Evolutionary conservation across 495 filamentous ascomycete species (phyloP).

Genomic region (Penicillium roqueforti): DNA sequence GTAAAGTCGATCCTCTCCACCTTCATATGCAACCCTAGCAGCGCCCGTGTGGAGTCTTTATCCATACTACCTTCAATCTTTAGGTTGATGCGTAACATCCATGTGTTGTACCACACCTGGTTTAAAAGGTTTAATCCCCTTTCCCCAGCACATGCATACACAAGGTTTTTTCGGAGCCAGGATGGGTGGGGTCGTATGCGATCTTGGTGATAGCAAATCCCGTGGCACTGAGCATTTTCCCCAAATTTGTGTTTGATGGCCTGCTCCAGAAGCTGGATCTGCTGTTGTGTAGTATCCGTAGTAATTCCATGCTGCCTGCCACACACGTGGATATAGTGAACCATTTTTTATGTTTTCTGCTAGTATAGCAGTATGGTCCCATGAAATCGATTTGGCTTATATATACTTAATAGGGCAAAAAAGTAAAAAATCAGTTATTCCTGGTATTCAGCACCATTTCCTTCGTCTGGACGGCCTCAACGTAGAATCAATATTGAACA

Average conservation of each 20-base stretch:
- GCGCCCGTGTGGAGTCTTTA: not conserved
- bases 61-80: not conserved
- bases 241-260: not conserved
- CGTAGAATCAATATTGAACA: too few species aligned
- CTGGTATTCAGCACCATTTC: too few species aligned
- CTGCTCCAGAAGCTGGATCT: not conserved
- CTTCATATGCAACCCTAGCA: constrained; percentile 1
- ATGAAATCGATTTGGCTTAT: not conserved
- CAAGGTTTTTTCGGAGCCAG: not conserved
- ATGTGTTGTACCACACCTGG: not conserved
- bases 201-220: not conserved
- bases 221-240: not conserved
- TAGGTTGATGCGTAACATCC: not conserved
- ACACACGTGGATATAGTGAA: not conserved
- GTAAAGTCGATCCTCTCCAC: constrained; percentile 1
- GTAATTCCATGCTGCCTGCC: not conserved
- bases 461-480: too few species aligned
- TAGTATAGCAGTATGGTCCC: not conserved
- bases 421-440: too few species aligned
- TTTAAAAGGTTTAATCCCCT: not conserved
- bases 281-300: not conserved
- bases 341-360: not conserved
- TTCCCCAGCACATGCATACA: not conserved
- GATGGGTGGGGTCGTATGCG: not conserved
- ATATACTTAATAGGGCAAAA: too few species aligned